Evolutionary conservation across 495 filamentous ascomycete species (phyloP).

Genomic region (Bryoglossum gracile): DNA sequence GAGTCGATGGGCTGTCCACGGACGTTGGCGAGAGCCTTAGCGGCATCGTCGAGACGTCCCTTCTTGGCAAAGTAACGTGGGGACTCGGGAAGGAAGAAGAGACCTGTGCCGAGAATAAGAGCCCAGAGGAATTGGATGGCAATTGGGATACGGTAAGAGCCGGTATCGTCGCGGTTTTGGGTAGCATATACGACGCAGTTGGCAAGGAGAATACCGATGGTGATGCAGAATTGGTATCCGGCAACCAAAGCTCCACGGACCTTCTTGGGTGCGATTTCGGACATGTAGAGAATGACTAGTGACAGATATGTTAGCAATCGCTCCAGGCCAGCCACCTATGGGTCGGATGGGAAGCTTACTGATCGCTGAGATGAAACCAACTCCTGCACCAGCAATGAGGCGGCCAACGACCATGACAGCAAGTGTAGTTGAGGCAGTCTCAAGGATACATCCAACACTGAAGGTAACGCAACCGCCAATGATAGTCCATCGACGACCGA

Average conservation of each 20-base stretch:
- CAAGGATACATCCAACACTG: constrained; percentile 68
- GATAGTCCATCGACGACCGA: constrained; percentile 67
- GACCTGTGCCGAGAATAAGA: constrained; percentile 55
- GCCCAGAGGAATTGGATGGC: constrained; percentile 61
- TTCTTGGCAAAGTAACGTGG: constrained; percentile 75
- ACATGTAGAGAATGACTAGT: constrained; percentile 52
- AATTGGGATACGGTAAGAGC: constrained; percentile 66
- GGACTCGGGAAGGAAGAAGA: constrained; percentile 73
- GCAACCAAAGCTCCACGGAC: constrained; percentile 63
- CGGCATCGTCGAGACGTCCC: constrained; percentile 56
- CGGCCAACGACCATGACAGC: constrained; percentile 68
- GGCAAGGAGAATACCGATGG: constrained; percentile 62
- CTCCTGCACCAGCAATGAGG: constrained; percentile 73
- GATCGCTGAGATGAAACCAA: constrained; percentile 70
- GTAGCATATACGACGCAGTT: constrained; percentile 65
- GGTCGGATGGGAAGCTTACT: constrained; percentile 21
- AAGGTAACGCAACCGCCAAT: constrained; percentile 60
- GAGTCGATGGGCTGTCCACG: constrained; percentile 60
- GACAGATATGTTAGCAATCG: constrained; percentile 1
- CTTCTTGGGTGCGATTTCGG: constrained; percentile 53
- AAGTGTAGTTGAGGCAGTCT: constrained; percentile 58
- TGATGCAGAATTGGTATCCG: constrained; percentile 66
- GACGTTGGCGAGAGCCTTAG: constrained; percentile 54
- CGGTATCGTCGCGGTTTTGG: constrained; percentile 49
- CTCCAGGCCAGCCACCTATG: not conserved